Conservation (phyloP, 129 eudicot species). For the Escallonia rubra region DNA sequence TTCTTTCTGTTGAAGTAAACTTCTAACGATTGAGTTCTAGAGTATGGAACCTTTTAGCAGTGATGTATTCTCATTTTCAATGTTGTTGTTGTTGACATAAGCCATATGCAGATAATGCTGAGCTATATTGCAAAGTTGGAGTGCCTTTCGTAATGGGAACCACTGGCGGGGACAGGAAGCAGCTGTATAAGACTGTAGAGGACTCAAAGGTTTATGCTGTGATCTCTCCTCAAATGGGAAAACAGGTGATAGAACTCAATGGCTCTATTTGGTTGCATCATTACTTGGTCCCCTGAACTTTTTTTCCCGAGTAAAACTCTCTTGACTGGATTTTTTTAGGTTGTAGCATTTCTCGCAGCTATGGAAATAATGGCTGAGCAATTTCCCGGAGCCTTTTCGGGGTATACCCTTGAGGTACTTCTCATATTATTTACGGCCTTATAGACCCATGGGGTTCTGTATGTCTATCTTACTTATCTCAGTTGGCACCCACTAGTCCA, state of each 20-base stretch:
- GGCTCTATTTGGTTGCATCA: neutral
- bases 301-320: neutral
- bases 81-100: neutral
- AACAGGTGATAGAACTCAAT: slow-evolving; percentile 48
- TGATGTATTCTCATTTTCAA: slow-evolving; percentile 3
- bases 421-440: neutral
- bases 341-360: slow-evolving; percentile 93
- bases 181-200: slow-evolving; percentile 59
- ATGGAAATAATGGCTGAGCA: slow-evolving; percentile 90
- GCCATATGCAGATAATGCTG: slow-evolving; percentile 61
- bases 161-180: slow-evolving; percentile 93
- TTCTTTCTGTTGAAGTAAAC: neutral
- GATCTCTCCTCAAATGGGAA: slow-evolving; percentile 97
- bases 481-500: too few species aligned
- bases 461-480: too few species aligned
- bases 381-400: slow-evolving; percentile 92
- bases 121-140: slow-evolving; percentile 72
- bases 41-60: neutral
- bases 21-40: slow-evolving; percentile 1
- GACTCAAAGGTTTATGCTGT: slow-evolving; percentile 83
- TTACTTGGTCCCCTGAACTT: neutral
- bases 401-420: slow-evolving; percentile 64
- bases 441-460: too few species aligned
- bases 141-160: slow-evolving; percentile 97
- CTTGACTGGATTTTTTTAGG: slow-evolving; percentile 36